phyloP scores from a whole-genome alignment of 2,329 filamentous ascomycete species.

The Paracoccidioides brasiliensis region DNA sequence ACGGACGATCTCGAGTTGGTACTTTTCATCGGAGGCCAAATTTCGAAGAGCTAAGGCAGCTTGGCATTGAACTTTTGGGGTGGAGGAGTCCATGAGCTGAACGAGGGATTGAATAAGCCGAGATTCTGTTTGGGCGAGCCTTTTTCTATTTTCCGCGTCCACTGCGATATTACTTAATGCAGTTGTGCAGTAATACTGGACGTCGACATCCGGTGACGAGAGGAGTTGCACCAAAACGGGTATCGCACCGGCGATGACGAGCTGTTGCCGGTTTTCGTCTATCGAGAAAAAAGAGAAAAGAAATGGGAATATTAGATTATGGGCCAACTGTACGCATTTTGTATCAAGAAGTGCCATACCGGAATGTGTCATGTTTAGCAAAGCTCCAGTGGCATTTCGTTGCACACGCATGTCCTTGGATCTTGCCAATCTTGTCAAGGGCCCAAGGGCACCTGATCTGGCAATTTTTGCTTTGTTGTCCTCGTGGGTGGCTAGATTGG shows the following conservation, averaged over 20 bases:
- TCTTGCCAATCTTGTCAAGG: conserved; percentile 82
- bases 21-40: conserved; percentile 93
- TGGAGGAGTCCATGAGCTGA: conserved; percentile 92
- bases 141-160: conserved; percentile 78
- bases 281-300: conserved; percentile 12
- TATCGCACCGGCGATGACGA: conserved; percentile 95
- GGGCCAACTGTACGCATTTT: background rate
- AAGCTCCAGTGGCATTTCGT: conserved; percentile 86
- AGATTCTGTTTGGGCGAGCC: conserved; percentile 78
- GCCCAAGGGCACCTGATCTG: conserved; percentile 79
- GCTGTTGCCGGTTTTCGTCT: conserved; percentile 96
- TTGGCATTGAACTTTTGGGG: conserved; percentile 95
- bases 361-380: conserved; percentile 98
- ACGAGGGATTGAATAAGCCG: conserved; percentile 89
- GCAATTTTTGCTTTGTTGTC: conserved; percentile 99
- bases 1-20: conserved; percentile 93
- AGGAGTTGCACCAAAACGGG: conserved; percentile 92
- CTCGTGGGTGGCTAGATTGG: conserved; percentile 93
- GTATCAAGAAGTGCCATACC: conserved; percentile 43
- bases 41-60: conserved; percentile 89
- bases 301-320: conserved; percentile 8
- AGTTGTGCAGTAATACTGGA: conserved; percentile 98
- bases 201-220: conserved; percentile 84
- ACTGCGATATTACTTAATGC: conserved; percentile 98
- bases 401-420: conserved; percentile 98